Percentiles rank a stretch among this genome's conserved stretches.
These are phyloP conservation scores for Ophiocordyceps camponoti-floridani DNA, from an alignment of 2,329 filamentous ascomycete species.

Conservation along the genomic window DNA sequence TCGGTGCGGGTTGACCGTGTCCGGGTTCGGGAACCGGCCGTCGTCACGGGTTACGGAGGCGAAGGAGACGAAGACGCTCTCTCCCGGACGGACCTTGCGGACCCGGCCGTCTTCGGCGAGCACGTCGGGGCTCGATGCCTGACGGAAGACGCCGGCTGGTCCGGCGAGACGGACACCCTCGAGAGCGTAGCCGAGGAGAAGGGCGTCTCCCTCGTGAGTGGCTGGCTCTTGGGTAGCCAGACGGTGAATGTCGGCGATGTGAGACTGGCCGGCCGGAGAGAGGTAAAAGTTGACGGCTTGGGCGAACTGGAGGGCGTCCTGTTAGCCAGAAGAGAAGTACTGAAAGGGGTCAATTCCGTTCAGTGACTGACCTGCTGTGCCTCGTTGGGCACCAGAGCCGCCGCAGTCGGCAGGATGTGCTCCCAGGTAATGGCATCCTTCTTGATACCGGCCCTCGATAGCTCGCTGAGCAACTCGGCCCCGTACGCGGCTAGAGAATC, in stretches of 20 bases:
- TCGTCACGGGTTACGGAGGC: conserved; percentile 37
- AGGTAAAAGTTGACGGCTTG: conserved; percentile 60
- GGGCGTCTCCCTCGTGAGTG: conserved; percentile 38
- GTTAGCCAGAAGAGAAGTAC: neutral
- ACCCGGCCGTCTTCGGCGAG: conserved; percentile 30
- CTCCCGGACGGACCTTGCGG: conserved; percentile 35
- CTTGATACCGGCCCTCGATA: conserved; percentile 45
- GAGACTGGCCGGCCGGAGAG: conserved; percentile 29
- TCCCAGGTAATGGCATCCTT: conserved; percentile 51
- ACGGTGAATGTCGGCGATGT: conserved; percentile 42
- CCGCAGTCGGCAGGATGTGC: conserved; percentile 50
- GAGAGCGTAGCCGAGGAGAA: conserved; percentile 50
- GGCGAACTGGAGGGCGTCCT: conserved; percentile 33
- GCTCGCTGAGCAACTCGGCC: conserved; percentile 41
- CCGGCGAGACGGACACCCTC: conserved; percentile 55
- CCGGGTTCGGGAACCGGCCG: conserved; percentile 40
- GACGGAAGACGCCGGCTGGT: conserved; percentile 41
- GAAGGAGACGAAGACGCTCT: conserved; percentile 47
- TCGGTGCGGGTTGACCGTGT: conserved; percentile 42
- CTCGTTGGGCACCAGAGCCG: conserved; percentile 52
- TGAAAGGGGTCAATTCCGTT: too few species aligned
- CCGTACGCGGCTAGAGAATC: conserved; percentile 46
- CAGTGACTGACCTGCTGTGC: conserved; percentile 38
- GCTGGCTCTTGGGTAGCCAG: conserved; percentile 34
- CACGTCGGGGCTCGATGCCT: conserved; percentile 25